Conservation (phyloP, 2,329 filamentous ascomycete species). For the Pyrenochaeta sp. region DNA sequence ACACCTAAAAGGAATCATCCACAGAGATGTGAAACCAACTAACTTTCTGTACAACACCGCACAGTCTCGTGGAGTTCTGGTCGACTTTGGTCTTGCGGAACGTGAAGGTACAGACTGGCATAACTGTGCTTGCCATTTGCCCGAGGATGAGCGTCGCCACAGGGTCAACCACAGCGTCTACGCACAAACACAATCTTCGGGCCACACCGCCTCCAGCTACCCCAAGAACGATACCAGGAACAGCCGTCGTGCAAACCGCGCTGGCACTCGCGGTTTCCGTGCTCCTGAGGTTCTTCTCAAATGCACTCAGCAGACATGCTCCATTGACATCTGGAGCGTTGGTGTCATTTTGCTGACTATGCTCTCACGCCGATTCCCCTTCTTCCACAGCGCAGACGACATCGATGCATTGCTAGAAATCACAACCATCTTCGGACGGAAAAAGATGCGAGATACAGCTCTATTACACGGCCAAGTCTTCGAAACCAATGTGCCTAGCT, state of each 20-base stretch:
- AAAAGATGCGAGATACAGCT: constrained; percentile 82
- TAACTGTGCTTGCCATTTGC: constrained; percentile 81
- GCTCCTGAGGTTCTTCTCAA: constrained; percentile 97
- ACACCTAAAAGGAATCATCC: constrained; percentile 83
- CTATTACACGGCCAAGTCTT: constrained; percentile 89
- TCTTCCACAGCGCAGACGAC: constrained; percentile 98
- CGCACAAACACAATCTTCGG: constrained; percentile 58
- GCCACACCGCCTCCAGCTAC: constrained; percentile 66
- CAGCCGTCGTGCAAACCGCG: constrained; percentile 89
- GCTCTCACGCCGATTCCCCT: constrained; percentile 89
- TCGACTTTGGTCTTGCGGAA: constrained; percentile 99
- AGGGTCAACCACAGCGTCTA: constrained; percentile 65
- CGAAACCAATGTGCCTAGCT: constrained; percentile 90
- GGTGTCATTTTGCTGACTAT: constrained; percentile 98
- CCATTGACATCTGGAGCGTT: constrained; percentile 96
- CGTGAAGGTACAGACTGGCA: constrained; percentile 73
- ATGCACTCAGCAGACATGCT: constrained; percentile 89
- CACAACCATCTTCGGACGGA: constrained; percentile 88
- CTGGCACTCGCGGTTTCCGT: constrained; percentile 92
- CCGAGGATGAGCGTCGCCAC: constrained; percentile 66
- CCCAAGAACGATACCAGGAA: constrained; percentile 89
- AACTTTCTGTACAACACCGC: constrained; percentile 93
- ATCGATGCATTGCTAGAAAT: constrained; percentile 98
- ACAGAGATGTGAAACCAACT: constrained; percentile 96
- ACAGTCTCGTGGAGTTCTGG: constrained; percentile 83